Evolutionary conservation across 83 land plant genomes (phyloP).

Genomic region (Picea abies): DNA sequence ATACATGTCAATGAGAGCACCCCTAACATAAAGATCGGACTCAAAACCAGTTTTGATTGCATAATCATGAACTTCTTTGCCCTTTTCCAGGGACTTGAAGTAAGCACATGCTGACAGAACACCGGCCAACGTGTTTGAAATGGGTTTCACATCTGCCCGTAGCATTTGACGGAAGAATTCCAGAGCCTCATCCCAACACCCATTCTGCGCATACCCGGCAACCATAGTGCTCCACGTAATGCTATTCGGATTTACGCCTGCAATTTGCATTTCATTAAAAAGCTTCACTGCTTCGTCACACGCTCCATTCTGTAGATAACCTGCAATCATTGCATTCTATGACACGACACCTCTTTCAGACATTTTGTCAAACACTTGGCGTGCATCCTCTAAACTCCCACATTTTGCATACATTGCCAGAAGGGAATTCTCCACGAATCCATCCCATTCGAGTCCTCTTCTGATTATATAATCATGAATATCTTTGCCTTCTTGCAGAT

Average conservation of each 20-base stretch:
- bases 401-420: constrained; percentile 31
- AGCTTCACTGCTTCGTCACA: constrained; percentile 3
- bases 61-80: constrained; percentile 13
- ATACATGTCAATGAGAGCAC: constrained; percentile 12
- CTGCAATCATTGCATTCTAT: constrained; percentile 29
- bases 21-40: neutral
- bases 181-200: constrained; percentile 19
- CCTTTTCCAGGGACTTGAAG: neutral
- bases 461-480: constrained; percentile 14
- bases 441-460: constrained; percentile 21
- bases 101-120: constrained; percentile 11
- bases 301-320: constrained; percentile 14
- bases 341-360: constrained; percentile 22
- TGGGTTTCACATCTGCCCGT: neutral
- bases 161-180: constrained; percentile 19
- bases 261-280: constrained; percentile 10
- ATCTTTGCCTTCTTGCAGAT: constrained; percentile 16
- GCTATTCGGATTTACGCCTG: constrained; percentile 19
- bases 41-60: neutral
- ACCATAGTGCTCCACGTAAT: constrained; percentile 32
- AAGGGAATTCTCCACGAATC: constrained; percentile 23
- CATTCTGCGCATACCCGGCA: constrained; percentile 26
- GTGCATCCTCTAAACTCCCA: constrained; percentile 16
- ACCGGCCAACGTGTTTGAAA: neutral
- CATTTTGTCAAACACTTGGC: constrained; percentile 31